Evolutionary conservation across 108 stramenopile species (phyloP), one percentile per base, ranked within the genome.

Genomic region (Stephanodiscus minutulus): DNA sequence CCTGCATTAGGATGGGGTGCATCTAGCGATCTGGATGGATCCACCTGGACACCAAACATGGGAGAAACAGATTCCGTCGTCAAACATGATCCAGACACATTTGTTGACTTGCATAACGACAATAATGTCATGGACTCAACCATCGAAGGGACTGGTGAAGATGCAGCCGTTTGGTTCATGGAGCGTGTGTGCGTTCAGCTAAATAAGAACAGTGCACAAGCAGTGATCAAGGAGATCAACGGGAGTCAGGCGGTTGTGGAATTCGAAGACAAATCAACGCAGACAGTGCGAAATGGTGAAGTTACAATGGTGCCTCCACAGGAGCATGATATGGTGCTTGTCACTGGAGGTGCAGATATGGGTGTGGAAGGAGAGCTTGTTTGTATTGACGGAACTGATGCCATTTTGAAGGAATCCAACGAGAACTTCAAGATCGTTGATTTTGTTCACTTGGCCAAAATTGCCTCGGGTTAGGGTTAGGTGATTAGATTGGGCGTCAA

Each of bases 341-440:
- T 96, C 31, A 92, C 88, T 21, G 91, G 93, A 29, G 95, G 95
- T 7, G 87, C 91, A 27, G 89, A 94, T 67, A 88, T 94, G 55
- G 95, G 95, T 65, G 79, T 91, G 28, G 93, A 96, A 77, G 95
- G 95, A 27, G 87, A 91, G 58, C 79, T 96, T 5, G 91, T 96
- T 18, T 94, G 92, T 76, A 91, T 96, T 69, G 95, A 96, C 66
- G 95, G 93, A 47, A 81, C 87, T 7, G 95, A 96, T 86, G 95
- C 96, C 35, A 96, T 96, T 85, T 65, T 96, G 73, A 93, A 91
- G 73, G 91, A 92, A 68, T 81, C 91, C 10, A 92, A 92, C 58
- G 93, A 94, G 65, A 92, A 92, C 60, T 96, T 94, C 82, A 94
- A 94, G 75, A 96, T 96, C 82, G 92, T 96, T 41, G 96, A 96